Conservation (phyloP, 768 basidiomycete species). For the Leccinum boreale region DNA sequence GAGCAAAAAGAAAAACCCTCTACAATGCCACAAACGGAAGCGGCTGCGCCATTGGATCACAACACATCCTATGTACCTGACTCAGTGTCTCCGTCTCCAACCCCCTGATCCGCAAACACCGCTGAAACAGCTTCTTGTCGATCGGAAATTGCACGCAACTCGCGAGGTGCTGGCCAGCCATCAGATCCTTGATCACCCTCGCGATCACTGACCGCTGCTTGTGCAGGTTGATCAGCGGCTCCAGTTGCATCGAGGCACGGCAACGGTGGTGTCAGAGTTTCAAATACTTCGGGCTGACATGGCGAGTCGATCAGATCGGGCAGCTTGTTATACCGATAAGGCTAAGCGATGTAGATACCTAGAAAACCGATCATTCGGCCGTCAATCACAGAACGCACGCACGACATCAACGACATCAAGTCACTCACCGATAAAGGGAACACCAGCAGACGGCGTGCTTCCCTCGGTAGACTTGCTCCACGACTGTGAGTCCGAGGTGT, state of each 20-base stretch:
- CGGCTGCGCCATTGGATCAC: constrained; percentile 18
- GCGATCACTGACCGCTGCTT: constrained; percentile 85
- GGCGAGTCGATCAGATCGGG: constrained; percentile 78
- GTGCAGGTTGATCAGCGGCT: constrained; percentile 85
- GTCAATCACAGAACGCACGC: neutral
- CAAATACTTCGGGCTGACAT: constrained; percentile 77
- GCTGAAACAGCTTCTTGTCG: constrained; percentile 76
- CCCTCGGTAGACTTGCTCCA: constrained; percentile 39
- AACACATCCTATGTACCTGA: constrained; percentile 41
- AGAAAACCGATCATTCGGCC: neutral
- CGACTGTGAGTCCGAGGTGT: constrained; percentile 38
- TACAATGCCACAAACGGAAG: constrained; percentile 23
- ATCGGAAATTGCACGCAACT: constrained; percentile 64
- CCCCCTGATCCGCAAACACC: constrained; percentile 67
- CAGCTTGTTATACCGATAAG: constrained; percentile 59
- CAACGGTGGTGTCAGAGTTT: constrained; percentile 63
- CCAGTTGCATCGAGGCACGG: constrained; percentile 76
- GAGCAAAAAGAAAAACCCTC: neutral
- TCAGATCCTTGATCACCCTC: constrained; percentile 73
- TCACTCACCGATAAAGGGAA: constrained; percentile 77
- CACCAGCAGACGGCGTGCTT: constrained; percentile 54
- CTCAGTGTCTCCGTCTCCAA: constrained; percentile 55
- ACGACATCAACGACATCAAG: neutral
- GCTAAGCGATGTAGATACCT: constrained; percentile 78
- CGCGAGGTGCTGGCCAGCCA: constrained; percentile 81